Evolutionary conservation across 768 basidiomycete genomes (phyloP), one percentile per base, ranked within the genome.

Genomic region (Lactifluus hygrophoroides): DNA sequence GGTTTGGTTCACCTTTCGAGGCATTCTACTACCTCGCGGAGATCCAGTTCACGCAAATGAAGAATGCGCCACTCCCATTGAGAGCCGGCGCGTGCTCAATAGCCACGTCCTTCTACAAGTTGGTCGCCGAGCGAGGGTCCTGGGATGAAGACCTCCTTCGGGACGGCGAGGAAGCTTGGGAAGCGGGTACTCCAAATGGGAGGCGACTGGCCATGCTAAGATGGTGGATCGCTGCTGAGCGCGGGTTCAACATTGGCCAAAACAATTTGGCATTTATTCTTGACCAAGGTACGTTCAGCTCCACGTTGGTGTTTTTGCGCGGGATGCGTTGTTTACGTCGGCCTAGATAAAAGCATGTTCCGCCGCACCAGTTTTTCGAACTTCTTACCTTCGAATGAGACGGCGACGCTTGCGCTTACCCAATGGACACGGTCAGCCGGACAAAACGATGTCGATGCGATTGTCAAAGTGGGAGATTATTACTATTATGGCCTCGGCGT

Each of bases 401-500:
- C 89, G 4, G 93, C 92, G 3, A 77, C 80, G 42, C 77, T 91
- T 8, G 94, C 93, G 0, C 74, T 99, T 50, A 89, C 86, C 0
- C 90, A 95, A 67, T 99, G 95, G 95, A 90, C 85, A 27, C 84
- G 96, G 14, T 94, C 94, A 3, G 94, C 95, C 9, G 84, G 82
- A 2, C 96, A 99, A 69, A 84, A 87, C 54, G 94, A 99, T 66
- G 80, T 96, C n/a, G 96, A 99, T 67, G 88, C 96, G 11, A 77
- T 98, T 57, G 93, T 99, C 61, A 99, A 97, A 77, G 94, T 97
- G 5, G 96, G 93, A 38, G 96, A 99, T 69, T 96, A 97, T 69
- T 95, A 94, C 72, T 97, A 91, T 67, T 85, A 90, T 62, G 93
- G 93, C 0, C 77, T 94, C 4, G 93, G 91, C 11, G 84, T 92